A percentile compares a stretch with the other conserved stretches of the same genome.
phyloP scores from a whole-genome alignment of 2,329 filamentous ascomycete species.

The Nothophaeocryptopus gaeumannii region DNA sequence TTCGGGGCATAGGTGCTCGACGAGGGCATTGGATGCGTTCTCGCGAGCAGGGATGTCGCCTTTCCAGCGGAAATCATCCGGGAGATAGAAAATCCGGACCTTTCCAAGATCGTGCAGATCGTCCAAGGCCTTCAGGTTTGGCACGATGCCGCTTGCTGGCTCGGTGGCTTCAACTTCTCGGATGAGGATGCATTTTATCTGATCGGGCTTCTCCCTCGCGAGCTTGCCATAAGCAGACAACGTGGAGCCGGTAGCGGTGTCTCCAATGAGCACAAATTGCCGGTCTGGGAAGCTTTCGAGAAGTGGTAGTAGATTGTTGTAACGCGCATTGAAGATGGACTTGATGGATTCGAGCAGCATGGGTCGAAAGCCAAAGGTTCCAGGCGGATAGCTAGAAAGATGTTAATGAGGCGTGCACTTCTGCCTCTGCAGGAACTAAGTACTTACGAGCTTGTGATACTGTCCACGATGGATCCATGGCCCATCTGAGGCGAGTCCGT shows the following conservation, averaged over 20 bases:
- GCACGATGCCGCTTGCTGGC: conserved; percentile 18
- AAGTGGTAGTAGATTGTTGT: conserved; percentile 17
- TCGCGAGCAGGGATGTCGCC: too few relatives aligned
- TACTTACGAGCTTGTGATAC: too few relatives aligned
- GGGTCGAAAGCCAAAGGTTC: conserved; percentile 26
- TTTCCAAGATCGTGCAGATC: too few relatives aligned
- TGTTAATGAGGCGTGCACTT: too few relatives aligned
- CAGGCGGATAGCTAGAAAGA: conserved; percentile 20
- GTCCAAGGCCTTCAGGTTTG: not conserved
- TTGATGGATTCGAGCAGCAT: conserved; percentile 15
- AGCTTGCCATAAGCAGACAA: conserved; percentile 19
- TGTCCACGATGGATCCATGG: conserved; percentile 12
- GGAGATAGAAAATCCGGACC: too few relatives aligned
- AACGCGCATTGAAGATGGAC: conserved; percentile 12
- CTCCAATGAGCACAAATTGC: conserved; percentile 27
- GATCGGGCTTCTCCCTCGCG: conserved; percentile 14
- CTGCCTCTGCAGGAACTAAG: too few relatives aligned
- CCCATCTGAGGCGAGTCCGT: conserved; percentile 24
- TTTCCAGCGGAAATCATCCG: too few relatives aligned
- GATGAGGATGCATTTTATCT: conserved; percentile 29
- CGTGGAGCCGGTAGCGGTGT: conserved; percentile 23
- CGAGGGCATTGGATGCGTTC: too few relatives aligned
- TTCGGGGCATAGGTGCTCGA: too few relatives aligned
- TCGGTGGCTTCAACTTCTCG: conserved; percentile 25
- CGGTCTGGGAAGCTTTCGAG: conserved; percentile 25